Base-by-base conservation (phyloP, 345 rosid genomes). In the Clarkia xantiana region DNA sequence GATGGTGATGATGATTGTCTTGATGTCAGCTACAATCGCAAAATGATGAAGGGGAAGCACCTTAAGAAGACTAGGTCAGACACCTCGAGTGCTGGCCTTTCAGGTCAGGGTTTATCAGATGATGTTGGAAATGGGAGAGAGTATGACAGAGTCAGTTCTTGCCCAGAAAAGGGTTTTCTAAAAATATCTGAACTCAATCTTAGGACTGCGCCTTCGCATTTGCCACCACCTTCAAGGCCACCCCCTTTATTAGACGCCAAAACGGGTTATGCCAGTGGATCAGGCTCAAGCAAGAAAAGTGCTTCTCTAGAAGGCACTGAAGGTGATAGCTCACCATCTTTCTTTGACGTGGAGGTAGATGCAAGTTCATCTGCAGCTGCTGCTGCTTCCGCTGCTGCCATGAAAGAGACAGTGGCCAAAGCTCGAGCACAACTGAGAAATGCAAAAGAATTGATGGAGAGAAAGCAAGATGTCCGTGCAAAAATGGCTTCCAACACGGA, bases 321-420 rank as follows among this genome's bases (percentile, higher is more conserved):
- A 0, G 74, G 59, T 52, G 80, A 71, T 49, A 44, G 61, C 61
- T 86, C 84, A 41, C 93, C 93, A 15, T 74, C 73, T 42, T 81
- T 67, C 70, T 83, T 79, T 72, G 98, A 91, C 65, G 94, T 86
- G n/a, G 96, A 83, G 77, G 78, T 79, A 48, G 98, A 86, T 79
- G 77, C 77, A 12, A 74, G 73, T 60, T 86, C 94, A 42, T 85
- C 93, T 58, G 93, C 94, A 46, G 73, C 75, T 19, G 81, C 54
- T 45, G 71, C 71, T 16, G 81, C 56, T 55, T 78, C 85, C 47
- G 73, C 90, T 56, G 85, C 91, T 58, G 77, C 86, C 36, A 71
- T 76, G 67, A 75, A 74, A 64, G 93, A 91, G 55, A 94, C 81
- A 14, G 76, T 86, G 86, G 71, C 70, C 42, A 74, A 81, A 53